These are phyloP conservation scores for Ilyonectria robusta DNA, from an alignment of 2,329 filamentous ascomycete genomes.

Conservation along the genomic window DNA sequence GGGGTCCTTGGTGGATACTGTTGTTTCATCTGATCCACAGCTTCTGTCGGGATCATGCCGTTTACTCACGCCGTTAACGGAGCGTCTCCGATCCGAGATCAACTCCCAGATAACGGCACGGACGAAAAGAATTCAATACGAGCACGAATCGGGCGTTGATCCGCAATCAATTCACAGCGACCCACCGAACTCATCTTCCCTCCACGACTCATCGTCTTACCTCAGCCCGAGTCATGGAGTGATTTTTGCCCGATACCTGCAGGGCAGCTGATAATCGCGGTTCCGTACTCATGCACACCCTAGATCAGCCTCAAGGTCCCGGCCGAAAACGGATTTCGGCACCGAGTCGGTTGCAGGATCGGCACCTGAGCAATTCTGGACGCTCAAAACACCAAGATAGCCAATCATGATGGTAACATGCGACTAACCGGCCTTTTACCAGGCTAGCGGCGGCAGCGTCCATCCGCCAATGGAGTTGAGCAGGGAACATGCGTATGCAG, in stretches of 20 bases:
- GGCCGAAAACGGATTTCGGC: slow-evolving; percentile 42
- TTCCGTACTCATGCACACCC: background rate
- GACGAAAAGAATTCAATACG: background rate
- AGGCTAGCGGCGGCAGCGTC: background rate
- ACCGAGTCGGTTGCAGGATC: slow-evolving; percentile 29
- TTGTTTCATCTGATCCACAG: background rate
- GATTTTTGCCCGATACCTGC: background rate
- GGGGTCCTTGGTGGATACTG: background rate
- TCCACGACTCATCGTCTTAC: background rate
- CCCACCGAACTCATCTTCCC: background rate
- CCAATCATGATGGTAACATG: background rate
- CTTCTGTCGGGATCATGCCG: background rate
- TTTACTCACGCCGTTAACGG: background rate
- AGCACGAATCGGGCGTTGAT: slow-evolving; percentile 2
- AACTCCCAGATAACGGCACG: background rate
- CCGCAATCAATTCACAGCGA: background rate
- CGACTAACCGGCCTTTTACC: background rate
- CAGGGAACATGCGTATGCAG: background rate
- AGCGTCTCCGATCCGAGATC: background rate
- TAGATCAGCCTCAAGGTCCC: slow-evolving; percentile 19
- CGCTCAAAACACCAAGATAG: background rate
- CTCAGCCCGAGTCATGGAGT: slow-evolving; percentile 12
- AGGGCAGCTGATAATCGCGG: background rate
- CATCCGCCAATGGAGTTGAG: background rate
- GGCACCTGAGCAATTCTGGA: background rate